phyloP scores from a whole-genome alignment of 139 green algal species.

The Coelastrella sp. region DNA sequence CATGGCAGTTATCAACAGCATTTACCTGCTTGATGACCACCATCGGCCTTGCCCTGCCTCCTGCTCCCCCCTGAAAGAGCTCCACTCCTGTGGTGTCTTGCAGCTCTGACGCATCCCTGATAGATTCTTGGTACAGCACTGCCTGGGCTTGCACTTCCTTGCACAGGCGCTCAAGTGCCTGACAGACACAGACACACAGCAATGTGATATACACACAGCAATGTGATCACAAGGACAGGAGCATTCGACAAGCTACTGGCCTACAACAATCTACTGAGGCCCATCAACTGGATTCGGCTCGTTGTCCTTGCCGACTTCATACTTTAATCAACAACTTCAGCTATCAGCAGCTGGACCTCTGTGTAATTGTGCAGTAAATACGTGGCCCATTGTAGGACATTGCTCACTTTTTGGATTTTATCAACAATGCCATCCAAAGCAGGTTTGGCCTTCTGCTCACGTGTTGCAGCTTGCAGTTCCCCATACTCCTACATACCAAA shows the following conservation, averaged over 20 bases:
- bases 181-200: neutral
- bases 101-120: conserved; percentile 77
- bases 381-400: neutral
- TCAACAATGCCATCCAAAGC: conserved; percentile 75
- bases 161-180: conserved; percentile 78
- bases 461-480: conserved; percentile 66
- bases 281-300: too few relatives aligned
- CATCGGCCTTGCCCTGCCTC: conserved; percentile 60
- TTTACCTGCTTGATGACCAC: conserved; percentile 58
- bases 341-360: too few relatives aligned
- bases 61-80: conserved; percentile 57
- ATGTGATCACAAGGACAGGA: neutral
- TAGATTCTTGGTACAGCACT: conserved; percentile 75
- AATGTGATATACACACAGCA: neutral
- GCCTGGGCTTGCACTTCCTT: conserved; percentile 75
- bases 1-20: neutral
- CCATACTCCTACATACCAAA: conserved; percentile 52
- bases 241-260: neutral
- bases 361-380: neutral
- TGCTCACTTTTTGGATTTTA: conserved; percentile 70
- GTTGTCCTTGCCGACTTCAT: too few relatives aligned
- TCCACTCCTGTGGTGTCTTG: conserved; percentile 85
- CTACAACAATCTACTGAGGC: too few relatives aligned
- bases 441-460: conserved; percentile 77
- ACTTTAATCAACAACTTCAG: too few relatives aligned